Base-by-base conservation (phyloP, 148 eudicot species). In the Silene uniflora region DNA sequence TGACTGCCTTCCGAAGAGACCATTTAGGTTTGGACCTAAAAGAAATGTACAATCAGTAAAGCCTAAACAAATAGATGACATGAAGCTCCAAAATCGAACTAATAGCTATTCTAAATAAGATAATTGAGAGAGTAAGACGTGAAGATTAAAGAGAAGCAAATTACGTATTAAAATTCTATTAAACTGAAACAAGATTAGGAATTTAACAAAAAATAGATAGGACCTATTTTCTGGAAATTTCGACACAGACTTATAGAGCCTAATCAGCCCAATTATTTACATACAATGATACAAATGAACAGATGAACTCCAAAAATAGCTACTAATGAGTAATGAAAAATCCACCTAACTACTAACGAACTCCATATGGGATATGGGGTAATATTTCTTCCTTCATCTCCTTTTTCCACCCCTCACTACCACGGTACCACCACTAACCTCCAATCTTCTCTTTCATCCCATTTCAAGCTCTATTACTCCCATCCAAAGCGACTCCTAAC, bases 21-120 rank as follows among this genome's bases (percentile, higher is more conserved):
- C 97, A 80, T 85, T 90, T 75, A 92, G 85, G 82, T 92, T 90
- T 72, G 97, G 97, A 63, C 97, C 92, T 92, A 63, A 62, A 62
- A 63, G 17, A 12, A 27, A 63, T 3, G 39, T 5, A 63, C 25
- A 2, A 6, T 63, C 39, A 24, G 66, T 62, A 62, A 62, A 19
- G 3, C 14, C 27, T 62, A 62, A 62, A 22, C 1, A 0, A 10
- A 62, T 18, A 3, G 62, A 59, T 21, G 7, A 21, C 18, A 59
- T 4, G 21, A 59, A n/a, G 39, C 2, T 35, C 39, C 39, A 35
- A 35, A 35, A 3, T 39, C 44, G 44, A 39, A 9, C 44, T 6
- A 39, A 39, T 39, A 39, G 44, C 44, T 6, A 6, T 39, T 39
- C 44, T 39, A 39, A 39, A 39, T 9, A 39, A 1, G 44, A 39